Conservation (phyloP, 106 monocot species). For the Apostasia ramifera region DNA sequence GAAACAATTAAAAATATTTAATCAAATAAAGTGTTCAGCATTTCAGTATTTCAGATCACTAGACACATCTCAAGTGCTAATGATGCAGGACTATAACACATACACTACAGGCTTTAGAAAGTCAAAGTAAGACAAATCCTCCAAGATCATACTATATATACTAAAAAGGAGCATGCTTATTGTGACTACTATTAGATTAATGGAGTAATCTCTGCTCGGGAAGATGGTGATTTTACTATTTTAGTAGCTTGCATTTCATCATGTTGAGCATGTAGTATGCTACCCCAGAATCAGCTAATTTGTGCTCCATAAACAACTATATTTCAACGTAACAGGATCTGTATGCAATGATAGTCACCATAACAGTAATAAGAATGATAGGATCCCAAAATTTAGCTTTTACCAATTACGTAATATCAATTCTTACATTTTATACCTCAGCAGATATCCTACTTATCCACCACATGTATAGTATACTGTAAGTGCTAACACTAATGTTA, state of each 20-base stretch:
- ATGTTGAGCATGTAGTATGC: background rate
- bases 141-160: background rate
- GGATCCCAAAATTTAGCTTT: no score
- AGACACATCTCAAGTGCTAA: background rate
- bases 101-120: background rate
- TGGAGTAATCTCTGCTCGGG: background rate
- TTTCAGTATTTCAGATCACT: background rate
- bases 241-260: background rate
- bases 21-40: background rate
- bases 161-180: background rate
- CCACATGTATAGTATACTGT: no score
- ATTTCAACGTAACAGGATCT: background rate
- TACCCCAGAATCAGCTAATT: background rate
- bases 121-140: background rate
- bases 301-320: background rate
- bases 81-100: background rate
- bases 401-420: no score
- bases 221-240: background rate
- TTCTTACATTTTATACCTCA: no score
- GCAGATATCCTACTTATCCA: no score
- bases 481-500: no score
- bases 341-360: no score
- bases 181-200: background rate
- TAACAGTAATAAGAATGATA: no score
- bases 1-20: background rate